Conservation (phyloP, 73 alveolate species). For the Paramecium bursaria region DNA sequence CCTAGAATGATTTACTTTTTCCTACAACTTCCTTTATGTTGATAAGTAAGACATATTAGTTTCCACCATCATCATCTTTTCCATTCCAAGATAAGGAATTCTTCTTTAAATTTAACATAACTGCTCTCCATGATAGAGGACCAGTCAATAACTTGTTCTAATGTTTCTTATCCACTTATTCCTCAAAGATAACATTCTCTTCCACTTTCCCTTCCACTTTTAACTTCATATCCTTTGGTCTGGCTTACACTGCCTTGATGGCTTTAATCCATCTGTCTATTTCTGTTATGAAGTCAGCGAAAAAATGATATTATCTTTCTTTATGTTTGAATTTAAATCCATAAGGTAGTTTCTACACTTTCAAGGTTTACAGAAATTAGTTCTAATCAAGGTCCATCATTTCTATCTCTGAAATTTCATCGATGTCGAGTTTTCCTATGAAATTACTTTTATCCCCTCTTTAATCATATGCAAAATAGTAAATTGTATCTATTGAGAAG, state of each 20-base stretch:
- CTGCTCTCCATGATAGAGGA: not conserved
- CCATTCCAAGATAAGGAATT: conserved; percentile 21
- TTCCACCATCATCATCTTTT: not conserved
- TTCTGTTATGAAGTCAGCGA: conserved; percentile 6
- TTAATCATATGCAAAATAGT: conserved; percentile 35
- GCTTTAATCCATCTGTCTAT: conserved; percentile 15
- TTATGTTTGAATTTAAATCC: conserved; percentile 43
- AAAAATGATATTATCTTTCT: conserved; percentile 37
- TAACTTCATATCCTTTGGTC: not conserved
- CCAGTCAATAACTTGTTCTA: not conserved
- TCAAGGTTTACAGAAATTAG: not conserved
- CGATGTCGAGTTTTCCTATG: not conserved
- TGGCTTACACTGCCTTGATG: not conserved
- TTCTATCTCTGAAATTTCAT: conserved; percentile 5
- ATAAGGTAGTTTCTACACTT: not conserved
- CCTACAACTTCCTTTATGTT: conserved; percentile 29
- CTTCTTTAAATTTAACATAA: conserved; percentile 15
- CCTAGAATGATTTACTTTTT: not conserved
- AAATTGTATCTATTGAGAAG: conserved; percentile 18
- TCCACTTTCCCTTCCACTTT: not conserved
- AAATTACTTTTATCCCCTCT: conserved; percentile 34
- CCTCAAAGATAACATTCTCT: conserved; percentile 36
- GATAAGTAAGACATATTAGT: conserved; percentile 5
- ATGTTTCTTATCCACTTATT: not conserved
- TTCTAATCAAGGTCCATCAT: conserved; percentile 23